Percentiles rank a stretch among this genome's conserved stretches.
phyloP scores from a whole-genome alignment of 768 basidiomycete species.

The Collybia mongolica region DNA sequence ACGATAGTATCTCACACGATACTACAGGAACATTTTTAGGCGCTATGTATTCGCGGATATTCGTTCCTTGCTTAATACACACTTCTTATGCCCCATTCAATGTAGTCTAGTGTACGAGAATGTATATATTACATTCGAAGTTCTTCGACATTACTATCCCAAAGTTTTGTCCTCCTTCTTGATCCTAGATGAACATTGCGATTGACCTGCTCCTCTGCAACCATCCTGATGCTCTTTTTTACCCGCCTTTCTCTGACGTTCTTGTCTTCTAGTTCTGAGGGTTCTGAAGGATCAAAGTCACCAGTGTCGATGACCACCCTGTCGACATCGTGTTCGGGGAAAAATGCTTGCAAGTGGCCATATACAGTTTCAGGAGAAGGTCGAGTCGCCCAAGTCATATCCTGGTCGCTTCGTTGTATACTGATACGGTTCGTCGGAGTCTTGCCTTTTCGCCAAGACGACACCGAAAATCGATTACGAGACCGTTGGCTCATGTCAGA shows the following conservation, averaged over 20 bases:
- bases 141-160: conserved; percentile 43
- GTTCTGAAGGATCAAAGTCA: conserved; percentile 40
- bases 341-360: conserved; percentile 78
- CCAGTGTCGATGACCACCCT: conserved; percentile 71
- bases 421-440: conserved; percentile 2
- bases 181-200: conserved; percentile 41
- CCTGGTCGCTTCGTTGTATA: conserved; percentile 5
- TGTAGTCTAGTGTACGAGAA: conserved; percentile 4
- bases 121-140: conserved; percentile 24
- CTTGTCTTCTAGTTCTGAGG: conserved; percentile 2
- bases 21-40: conserved; percentile 27
- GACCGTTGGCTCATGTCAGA: conserved; percentile 1
- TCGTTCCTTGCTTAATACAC: neutral
- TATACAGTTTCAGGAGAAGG: conserved; percentile 80
- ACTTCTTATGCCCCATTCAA: neutral
- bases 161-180: conserved; percentile 37
- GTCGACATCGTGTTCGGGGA: conserved; percentile 88
- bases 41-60: neutral
- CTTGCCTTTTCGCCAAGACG: neutral
- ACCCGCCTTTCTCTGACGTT: conserved; percentile 8
- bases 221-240: conserved; percentile 76
- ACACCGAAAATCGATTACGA: neutral
- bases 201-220: conserved; percentile 71
- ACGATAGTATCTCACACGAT: neutral
- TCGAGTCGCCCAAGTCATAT: conserved; percentile 39